These are phyloP conservation scores for Nannizziopsis barbatae DNA, from an alignment of 2,329 filamentous ascomycete genomes.

Conservation along the genomic window DNA sequence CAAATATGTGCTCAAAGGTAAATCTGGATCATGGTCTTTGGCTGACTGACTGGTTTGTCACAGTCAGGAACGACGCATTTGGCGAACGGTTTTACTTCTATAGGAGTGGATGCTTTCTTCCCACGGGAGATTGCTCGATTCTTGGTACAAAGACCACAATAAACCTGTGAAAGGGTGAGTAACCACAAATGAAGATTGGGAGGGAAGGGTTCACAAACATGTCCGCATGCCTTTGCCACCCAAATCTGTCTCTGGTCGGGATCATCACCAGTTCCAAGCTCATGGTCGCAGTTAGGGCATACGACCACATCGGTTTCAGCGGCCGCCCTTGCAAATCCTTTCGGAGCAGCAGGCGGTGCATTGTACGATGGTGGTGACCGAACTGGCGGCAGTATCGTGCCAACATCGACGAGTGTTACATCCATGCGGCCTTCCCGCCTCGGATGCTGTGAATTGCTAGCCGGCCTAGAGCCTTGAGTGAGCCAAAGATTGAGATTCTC, in stretches of 20 bases:
- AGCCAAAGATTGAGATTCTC: constrained; percentile 18
- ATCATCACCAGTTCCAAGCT: constrained; percentile 62
- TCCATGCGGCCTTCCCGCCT: constrained; percentile 6
- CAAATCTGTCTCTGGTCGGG: constrained; percentile 73
- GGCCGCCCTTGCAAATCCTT: constrained; percentile 73
- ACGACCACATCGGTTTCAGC: constrained; percentile 61
- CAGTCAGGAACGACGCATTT: constrained; percentile 37
- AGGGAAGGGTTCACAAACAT: constrained; percentile 45
- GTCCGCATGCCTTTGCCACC: constrained; percentile 81
- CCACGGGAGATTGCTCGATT: constrained; percentile 30
- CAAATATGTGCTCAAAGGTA: constrained; percentile 30
- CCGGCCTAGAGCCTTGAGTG: constrained; percentile 17
- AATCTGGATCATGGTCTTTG: constrained; percentile 37
- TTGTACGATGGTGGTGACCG: constrained; percentile 39
- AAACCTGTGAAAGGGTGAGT: constrained; percentile 28
- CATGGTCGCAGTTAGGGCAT: constrained; percentile 76
- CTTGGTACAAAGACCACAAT: constrained; percentile 38
- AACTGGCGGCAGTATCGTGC: constrained; percentile 16
- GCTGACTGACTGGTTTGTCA: constrained; percentile 29
- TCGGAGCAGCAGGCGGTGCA: constrained; percentile 51
- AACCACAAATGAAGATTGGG: constrained; percentile 10
- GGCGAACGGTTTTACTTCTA: constrained; percentile 31
- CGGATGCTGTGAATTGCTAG: constrained; percentile 21
- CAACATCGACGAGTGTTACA: constrained; percentile 31
- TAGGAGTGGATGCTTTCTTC: constrained; percentile 21